Evolutionary conservation across 2,329 filamentous ascomycete species (phyloP), one percentile per base, ranked within the genome.

Genomic region (Gremmenia infestans): DNA sequence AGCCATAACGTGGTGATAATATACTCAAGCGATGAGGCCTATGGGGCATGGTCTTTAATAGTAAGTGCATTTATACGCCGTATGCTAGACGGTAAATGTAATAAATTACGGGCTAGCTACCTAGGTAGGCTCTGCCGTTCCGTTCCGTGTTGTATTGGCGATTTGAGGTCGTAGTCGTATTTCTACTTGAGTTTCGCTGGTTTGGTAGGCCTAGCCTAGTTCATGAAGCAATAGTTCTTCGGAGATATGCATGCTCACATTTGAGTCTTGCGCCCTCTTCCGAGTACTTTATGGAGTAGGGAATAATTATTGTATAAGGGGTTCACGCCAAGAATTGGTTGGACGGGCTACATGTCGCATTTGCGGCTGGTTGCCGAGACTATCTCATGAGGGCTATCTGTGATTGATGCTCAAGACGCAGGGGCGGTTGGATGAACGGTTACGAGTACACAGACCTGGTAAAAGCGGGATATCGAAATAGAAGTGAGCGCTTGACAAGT

Each of bases 1-100:
- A 52, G 35, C 48, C 52, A 42, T 51, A 55, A 55, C 7, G 46
- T 37, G 19, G 15, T 48, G 46, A 37, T 54, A 48, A 47, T 19
- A 4, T 28, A 19, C 11, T 17, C 17, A 43, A 5, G 11, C 43
- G 1, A 15, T 4, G 22, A 47, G 7, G 12, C 40, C 19, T 4
- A 14, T 25, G 35, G 28, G 28, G 28, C 25, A 8, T 25, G 25
- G 42, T 19, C 43, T 17, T 12, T n/a, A 19, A 15, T 28, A 35
- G 22, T 15, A 17, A 17, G 37, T 40, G 12, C 17, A 17, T 15
- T 3, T 17, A 40, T 40, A 32, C 9, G 9, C 11, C 28, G 28
- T 32, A 32, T 32, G 28, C 28, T 32, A 32, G 11, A 32, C 9
- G 28, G 28, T 11, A 32, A 32, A 11, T 32, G 28, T 32, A 11